Base-by-base conservation (phyloP, 78 protist species). In the Polysphondylium violaceum region DNA sequence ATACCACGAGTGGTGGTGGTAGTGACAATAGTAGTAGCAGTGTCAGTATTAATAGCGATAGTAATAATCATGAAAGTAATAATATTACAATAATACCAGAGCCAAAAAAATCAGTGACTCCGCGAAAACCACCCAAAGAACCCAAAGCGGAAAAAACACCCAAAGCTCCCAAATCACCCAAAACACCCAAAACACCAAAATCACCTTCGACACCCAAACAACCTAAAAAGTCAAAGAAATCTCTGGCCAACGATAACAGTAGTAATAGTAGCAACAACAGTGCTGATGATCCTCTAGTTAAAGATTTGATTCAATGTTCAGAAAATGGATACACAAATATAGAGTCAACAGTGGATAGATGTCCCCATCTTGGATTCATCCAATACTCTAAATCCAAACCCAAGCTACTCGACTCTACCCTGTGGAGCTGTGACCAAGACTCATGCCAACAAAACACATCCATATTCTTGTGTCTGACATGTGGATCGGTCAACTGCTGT, bases 401-500 rank as follows among this genome's bases (percentile, higher is more conserved):
- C 11, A 74, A 74, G 38, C 2, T 74, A n/a, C 38, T 60, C 0
- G 47, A 74, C 7, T 25, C 69, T 9, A 38, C 11, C 12, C 35
- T n/a, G 4, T 74, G 83, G 83, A 74, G 25, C 8, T 74, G 83
- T 25, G 67, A 33, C 4, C 12, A 16, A 9, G 35, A 36, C 35
- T 38, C 3, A 25, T 16, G 3, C 36, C 60, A 19, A 74, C 12
- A 38, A 8, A 12, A 33, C 36, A 12, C 67, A 74, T 23, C 44
- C 25, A n/a, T 78, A 35, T 65, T 63, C 11, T 38, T 78, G 9
- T 78, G 88, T 65, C 50, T 78, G 23, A 65, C 75, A 3, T 78
- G 88, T 50, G 73, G 73, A 16, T n/a, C 4, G 5, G 50, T 78
- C 21, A 17, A n/a, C n/a, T n/a, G 44, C 8, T 78, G 88, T 65